Percentiles rank a stretch among this genome's conserved stretches.
phyloP scores from a whole-genome alignment of 441 rosid genomes.

The Gossypium laxum region DNA sequence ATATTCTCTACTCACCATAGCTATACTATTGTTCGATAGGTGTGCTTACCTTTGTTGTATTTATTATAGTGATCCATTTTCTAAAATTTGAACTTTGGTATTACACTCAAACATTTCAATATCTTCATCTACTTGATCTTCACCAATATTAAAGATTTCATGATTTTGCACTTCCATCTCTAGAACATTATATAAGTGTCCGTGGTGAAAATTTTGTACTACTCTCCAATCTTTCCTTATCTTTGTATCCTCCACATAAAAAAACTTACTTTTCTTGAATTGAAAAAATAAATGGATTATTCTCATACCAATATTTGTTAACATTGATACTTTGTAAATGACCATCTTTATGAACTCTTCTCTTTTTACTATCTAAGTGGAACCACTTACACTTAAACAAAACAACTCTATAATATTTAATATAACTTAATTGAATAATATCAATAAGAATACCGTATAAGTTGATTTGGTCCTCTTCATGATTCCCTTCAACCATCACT shows the following conservation, averaged over 20 bases:
- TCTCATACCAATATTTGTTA: background rate
- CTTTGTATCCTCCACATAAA: background rate
- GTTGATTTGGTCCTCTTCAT: background rate
- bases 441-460: background rate
- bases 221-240: background rate
- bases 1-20: too few relatives aligned
- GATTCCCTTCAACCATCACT: background rate
- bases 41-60: too few relatives aligned
- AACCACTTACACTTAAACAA: background rate
- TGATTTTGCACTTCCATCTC: background rate
- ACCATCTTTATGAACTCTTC: background rate
- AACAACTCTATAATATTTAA: background rate
- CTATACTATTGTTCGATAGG: too few relatives aligned
- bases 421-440: background rate
- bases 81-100: background rate
- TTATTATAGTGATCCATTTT: background rate
- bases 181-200: background rate
- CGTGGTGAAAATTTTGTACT: background rate
- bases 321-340: background rate
- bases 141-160: background rate
- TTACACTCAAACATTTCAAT: background rate
- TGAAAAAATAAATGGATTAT: background rate
- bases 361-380: background rate
- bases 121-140: background rate
- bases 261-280: background rate